These are phyloP conservation scores for Cryptococcus sp. DNA, from an alignment of 1,284 basidiomycete species.

Conservation along the genomic window DNA sequence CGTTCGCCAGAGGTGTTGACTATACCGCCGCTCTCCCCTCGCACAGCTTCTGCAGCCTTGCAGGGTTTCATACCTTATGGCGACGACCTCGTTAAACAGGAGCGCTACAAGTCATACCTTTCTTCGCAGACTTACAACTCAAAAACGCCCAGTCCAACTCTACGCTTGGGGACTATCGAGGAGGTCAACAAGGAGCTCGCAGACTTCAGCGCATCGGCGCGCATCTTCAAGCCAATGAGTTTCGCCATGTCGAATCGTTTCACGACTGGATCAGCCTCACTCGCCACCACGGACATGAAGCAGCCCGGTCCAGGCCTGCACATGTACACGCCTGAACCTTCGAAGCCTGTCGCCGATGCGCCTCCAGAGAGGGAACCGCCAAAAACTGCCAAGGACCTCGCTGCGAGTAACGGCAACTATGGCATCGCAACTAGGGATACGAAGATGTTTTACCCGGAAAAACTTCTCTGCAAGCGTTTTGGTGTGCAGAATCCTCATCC, in stretches of 20 bases:
- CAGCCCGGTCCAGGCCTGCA: slow-evolving; percentile 66
- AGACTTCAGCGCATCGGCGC: slow-evolving; percentile 80
- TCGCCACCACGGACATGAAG: slow-evolving; percentile 51
- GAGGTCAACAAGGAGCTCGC: slow-evolving; percentile 74
- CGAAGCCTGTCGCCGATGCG: slow-evolving; percentile 25
- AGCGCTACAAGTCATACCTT: slow-evolving; percentile 78
- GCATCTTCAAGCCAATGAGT: slow-evolving; percentile 85
- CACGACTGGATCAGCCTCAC: slow-evolving; percentile 62
- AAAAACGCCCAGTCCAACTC: slow-evolving; percentile 49
- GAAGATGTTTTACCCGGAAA: slow-evolving; percentile 69
- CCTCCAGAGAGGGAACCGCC: slow-evolving; percentile 32
- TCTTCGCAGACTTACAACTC: slow-evolving; percentile 58
- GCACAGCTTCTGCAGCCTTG: slow-evolving; percentile 78
- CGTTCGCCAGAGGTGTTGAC: slow-evolving; percentile 38
- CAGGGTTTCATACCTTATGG: slow-evolving; percentile 86
- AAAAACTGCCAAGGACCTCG: slow-evolving; percentile 59
- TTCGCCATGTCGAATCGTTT: slow-evolving; percentile 91
- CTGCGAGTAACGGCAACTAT: slow-evolving; percentile 79
- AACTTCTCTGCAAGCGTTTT: slow-evolving; percentile 88
- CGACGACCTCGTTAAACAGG: slow-evolving; percentile 69
- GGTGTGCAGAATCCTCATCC: slow-evolving; percentile 79
- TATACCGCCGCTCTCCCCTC: slow-evolving; percentile 60
- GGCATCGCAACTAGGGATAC: slow-evolving; percentile 74
- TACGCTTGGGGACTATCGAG: slow-evolving; percentile 57
- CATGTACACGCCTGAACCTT: slow-evolving; percentile 51